phyloP scores from a whole-genome alignment of 2,329 filamentous ascomycete species.

The Neofusicoccum laricinum region DNA sequence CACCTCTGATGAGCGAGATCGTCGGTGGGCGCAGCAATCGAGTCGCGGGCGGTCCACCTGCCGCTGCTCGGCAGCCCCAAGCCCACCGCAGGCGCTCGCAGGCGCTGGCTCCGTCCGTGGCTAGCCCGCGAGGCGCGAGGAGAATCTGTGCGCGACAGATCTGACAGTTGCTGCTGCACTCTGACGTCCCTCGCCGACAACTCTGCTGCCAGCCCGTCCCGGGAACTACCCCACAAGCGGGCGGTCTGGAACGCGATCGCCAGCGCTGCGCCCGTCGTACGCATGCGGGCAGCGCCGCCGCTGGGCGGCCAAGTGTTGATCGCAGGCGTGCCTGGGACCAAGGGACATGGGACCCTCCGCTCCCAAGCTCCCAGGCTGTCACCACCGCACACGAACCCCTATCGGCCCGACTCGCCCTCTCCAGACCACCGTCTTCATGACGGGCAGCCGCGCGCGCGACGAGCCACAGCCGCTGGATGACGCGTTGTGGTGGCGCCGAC shows the following conservation, averaged over 20 bases:
- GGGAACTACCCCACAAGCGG: constrained; percentile 12
- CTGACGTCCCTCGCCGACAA: constrained; percentile 2
- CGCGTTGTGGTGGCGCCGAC: not conserved
- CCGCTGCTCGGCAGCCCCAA: not conserved
- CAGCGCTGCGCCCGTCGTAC: not conserved
- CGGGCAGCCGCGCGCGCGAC: not conserved
- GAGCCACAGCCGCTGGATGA: constrained; percentile 10
- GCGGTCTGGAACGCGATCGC: constrained; percentile 12
- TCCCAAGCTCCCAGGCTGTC: not conserved
- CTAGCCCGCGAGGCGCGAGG: not conserved
- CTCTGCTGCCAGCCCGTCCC: not conserved
- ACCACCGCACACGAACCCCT: not conserved
- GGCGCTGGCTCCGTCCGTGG: not conserved
- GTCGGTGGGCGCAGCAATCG: constrained; percentile 14
- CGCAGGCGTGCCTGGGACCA: constrained; percentile 1
- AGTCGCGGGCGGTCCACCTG: constrained; percentile 2
- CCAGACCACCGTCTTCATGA: not conserved
- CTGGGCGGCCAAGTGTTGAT: constrained; percentile 3
- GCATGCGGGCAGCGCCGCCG: not conserved
- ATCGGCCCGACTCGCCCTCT: constrained; percentile 6
- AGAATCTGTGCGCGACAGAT: not conserved
- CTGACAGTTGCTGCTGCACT: not conserved
- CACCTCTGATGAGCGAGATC: constrained; percentile 14
- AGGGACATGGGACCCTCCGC: not conserved
- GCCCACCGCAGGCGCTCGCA: not conserved